Evolutionary conservation across 2,329 filamentous ascomycete genomes (phyloP).

Genomic region (Knufia fluminis): DNA sequence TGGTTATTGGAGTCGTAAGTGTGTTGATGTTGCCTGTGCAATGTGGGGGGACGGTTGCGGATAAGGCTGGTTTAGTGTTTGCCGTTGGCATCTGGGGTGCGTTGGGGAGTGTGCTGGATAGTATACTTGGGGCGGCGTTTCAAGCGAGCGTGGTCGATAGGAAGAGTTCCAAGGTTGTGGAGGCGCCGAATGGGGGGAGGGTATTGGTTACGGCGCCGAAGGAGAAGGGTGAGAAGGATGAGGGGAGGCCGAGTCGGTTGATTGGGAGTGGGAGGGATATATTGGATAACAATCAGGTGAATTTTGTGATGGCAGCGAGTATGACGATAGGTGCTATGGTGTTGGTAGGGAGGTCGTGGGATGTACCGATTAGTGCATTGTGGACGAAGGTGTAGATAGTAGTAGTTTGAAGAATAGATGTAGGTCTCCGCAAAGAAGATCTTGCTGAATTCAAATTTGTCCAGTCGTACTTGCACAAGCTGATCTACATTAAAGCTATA

Average conservation of each 20-base stretch:
- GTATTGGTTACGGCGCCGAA: constrained; percentile 23
- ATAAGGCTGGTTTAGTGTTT: constrained; percentile 40
- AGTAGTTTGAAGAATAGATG: neutral
- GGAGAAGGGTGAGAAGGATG: neutral
- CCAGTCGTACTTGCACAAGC: neutral
- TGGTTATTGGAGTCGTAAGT: constrained; percentile 58
- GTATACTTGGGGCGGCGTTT: constrained; percentile 71
- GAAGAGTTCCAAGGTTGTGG: constrained; percentile 75
- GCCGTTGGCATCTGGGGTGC: constrained; percentile 63
- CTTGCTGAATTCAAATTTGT: neutral
- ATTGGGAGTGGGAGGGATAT: constrained; percentile 62
- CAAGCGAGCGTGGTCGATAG: constrained; percentile 82
- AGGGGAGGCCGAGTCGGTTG: constrained; percentile 44
- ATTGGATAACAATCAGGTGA: constrained; percentile 92
- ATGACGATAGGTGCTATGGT: constrained; percentile 75
- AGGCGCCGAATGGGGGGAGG: constrained; percentile 65
- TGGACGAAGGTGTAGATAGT: neutral
- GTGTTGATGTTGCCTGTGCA: constrained; percentile 64
- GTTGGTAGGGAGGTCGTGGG: constrained; percentile 29
- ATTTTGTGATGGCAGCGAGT: constrained; percentile 75
- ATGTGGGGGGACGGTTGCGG: constrained; percentile 33
- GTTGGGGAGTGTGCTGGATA: constrained; percentile 76
- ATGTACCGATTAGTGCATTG: neutral
- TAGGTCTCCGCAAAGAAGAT: neutral
- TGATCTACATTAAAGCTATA: neutral